Evolutionary conservation across 306 rosid genomes (phyloP).

Genomic region (Herpetospermum pedunculosum): DNA sequence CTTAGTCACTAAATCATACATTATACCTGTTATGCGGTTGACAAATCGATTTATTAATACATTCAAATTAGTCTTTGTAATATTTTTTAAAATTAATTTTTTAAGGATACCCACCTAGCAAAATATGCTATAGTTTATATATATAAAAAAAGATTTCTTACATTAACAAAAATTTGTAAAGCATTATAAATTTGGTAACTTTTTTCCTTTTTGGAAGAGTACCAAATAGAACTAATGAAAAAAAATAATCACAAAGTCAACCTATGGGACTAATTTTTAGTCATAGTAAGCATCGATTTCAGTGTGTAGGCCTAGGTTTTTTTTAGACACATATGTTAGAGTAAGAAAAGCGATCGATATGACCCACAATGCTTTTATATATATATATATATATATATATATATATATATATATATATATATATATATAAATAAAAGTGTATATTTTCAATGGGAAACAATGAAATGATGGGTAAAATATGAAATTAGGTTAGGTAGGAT

Average conservation of each 20-base stretch:
- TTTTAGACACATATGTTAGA: neutral
- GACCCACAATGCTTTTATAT: neutral
- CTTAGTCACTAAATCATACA: too few relatives aligned
- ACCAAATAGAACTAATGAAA: neutral
- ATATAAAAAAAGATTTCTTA: too few relatives aligned
- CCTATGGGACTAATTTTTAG: neutral
- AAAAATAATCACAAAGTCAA: neutral
- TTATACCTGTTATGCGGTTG: too few relatives aligned
- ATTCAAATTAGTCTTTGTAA: neutral
- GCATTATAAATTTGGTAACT: too few relatives aligned
- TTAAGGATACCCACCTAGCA: neutral
- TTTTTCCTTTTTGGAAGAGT: too few relatives aligned
- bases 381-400: too few relatives aligned
- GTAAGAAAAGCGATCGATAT: neutral
- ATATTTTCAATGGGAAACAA: neutral
- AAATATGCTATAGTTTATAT: too few relatives aligned
- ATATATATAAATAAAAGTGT: neutral
- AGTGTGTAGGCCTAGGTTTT: neutral
- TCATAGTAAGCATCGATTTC: neutral
- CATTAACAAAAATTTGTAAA: too few relatives aligned
- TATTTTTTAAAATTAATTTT: too few relatives aligned
- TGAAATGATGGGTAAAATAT: constrained; percentile 1
- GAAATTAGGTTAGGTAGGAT: neutral
- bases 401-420: neutral
- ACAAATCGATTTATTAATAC: too few relatives aligned